phyloP scores from a whole-genome alignment of 352 stramenopile species.

The Phytophthora quininea region DNA sequence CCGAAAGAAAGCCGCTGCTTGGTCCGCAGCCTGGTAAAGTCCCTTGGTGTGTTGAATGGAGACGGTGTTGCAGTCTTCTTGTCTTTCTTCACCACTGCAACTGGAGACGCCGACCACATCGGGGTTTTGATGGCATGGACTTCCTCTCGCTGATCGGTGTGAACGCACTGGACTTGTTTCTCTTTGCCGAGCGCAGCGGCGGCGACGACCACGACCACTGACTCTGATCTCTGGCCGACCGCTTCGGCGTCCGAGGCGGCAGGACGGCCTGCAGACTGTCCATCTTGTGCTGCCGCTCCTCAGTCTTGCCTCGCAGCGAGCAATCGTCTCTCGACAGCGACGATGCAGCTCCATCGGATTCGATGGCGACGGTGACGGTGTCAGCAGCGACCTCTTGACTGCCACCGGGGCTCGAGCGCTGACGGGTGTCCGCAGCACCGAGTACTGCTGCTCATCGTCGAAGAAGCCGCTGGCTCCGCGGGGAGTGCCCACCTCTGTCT shows the following conservation, averaged over 20 bases:
- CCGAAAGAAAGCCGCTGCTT: slow-evolving; percentile 42
- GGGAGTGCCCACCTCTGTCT: background rate
- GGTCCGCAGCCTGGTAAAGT: slow-evolving; percentile 11
- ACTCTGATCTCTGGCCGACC: slow-evolving; percentile 14
- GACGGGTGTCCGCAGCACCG: slow-evolving; percentile 50
- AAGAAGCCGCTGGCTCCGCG: slow-evolving; percentile 44
- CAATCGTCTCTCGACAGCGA: slow-evolving; percentile 47
- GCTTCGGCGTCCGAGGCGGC: slow-evolving; percentile 15
- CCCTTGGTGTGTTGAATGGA: slow-evolving; percentile 16
- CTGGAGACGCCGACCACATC: slow-evolving; percentile 38
- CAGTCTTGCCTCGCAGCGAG: slow-evolving; percentile 42
- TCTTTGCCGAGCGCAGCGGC: slow-evolving; percentile 21
- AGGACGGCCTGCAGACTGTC: slow-evolving; percentile 36
- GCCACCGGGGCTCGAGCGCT: background rate
- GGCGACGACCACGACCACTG: slow-evolving; percentile 15
- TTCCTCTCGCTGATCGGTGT: slow-evolving; percentile 18
- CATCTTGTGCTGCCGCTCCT: slow-evolving; percentile 51
- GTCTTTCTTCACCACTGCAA: slow-evolving; percentile 17
- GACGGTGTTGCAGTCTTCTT: slow-evolving; percentile 22
- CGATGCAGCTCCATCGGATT: slow-evolving; percentile 39
- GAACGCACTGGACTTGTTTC: slow-evolving; percentile 4
- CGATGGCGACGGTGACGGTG: slow-evolving; percentile 9
- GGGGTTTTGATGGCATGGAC: slow-evolving; percentile 19
- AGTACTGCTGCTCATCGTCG: slow-evolving; percentile 55
- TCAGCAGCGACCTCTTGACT: slow-evolving; percentile 5